Evolutionary conservation across 768 basidiomycete species (phyloP).

Genomic region (Boletus tomentosulus): DNA sequence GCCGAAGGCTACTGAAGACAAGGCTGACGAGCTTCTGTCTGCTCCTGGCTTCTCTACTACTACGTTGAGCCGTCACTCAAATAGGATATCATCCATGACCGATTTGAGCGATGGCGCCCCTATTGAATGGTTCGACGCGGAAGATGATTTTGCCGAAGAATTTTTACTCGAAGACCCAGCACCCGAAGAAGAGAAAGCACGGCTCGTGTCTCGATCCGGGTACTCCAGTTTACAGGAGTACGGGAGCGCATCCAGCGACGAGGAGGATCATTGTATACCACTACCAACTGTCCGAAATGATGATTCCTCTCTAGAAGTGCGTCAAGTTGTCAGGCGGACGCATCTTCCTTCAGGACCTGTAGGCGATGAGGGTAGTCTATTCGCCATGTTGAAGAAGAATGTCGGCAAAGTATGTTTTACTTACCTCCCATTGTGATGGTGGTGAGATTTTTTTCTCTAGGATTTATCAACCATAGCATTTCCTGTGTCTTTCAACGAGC

Average conservation of each 20-base stretch:
- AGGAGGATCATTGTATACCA: slow-evolving; percentile 30
- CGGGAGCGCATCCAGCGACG: slow-evolving; percentile 46
- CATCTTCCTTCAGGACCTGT: slow-evolving; percentile 55
- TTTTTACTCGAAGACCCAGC: slow-evolving; percentile 53
- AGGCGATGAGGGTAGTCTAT: slow-evolving; percentile 78
- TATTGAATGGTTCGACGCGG: slow-evolving; percentile 76
- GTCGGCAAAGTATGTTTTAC: slow-evolving; percentile 65
- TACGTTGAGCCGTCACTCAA: slow-evolving; percentile 33
- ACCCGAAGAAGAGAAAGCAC: slow-evolving; percentile 38
- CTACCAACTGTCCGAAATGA: background rate
- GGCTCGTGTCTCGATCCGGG: slow-evolving; percentile 36
- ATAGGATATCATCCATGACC: slow-evolving; percentile 46
- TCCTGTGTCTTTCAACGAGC: slow-evolving; percentile 90
- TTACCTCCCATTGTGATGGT: background rate
- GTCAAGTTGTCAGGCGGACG: slow-evolving; percentile 46
- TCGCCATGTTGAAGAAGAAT: slow-evolving; percentile 81
- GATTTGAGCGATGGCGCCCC: slow-evolving; percentile 45
- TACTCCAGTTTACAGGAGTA: slow-evolving; percentile 38
- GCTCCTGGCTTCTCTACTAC: slow-evolving; percentile 22
- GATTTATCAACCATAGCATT: slow-evolving; percentile 79
- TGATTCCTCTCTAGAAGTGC: slow-evolving; percentile 7
- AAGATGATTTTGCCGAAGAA: slow-evolving; percentile 48
- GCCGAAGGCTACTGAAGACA: slow-evolving; percentile 48
- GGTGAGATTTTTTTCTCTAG: slow-evolving; percentile 34
- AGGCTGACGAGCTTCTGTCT: slow-evolving; percentile 29